phyloP scores from a whole-genome alignment of 805 yeast species.

The Candida odintsovae region DNA sequence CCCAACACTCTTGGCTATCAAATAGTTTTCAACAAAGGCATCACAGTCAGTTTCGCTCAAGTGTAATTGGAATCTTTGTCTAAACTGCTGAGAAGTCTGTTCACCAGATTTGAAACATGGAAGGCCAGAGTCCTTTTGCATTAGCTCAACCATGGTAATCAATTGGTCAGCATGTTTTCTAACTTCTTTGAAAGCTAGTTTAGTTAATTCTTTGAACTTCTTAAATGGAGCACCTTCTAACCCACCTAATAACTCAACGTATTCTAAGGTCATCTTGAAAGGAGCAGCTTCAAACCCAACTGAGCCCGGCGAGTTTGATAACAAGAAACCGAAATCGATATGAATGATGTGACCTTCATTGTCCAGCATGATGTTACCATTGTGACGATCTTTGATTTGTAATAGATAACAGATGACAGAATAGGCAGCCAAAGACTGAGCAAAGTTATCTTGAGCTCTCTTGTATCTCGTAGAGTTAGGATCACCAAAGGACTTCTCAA shows the following conservation, averaged over 20 bases:
- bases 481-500: constrained; percentile 67
- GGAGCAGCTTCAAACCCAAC: constrained; percentile 98
- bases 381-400: constrained; percentile 94
- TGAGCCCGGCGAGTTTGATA: constrained; percentile 94
- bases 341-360: constrained; percentile 92
- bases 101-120: constrained; percentile 92
- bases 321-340: constrained; percentile 90
- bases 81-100: constrained; percentile 69
- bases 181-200: constrained; percentile 67
- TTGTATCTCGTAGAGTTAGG: constrained; percentile 47
- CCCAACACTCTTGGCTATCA: constrained; percentile 79
- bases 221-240: constrained; percentile 52
- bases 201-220: constrained; percentile 57
- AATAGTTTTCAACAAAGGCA: constrained; percentile 65
- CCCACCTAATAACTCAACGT: constrained; percentile 86
- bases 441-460: constrained; percentile 80
- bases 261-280: constrained; percentile 85
- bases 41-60: constrained; percentile 69
- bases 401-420: constrained; percentile 84
- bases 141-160: constrained; percentile 80
- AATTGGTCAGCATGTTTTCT: constrained; percentile 71
- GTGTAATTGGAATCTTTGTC: constrained; percentile 78
- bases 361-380: constrained; percentile 96
- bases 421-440: constrained; percentile 83
- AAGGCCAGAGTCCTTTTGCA: constrained; percentile 85